phyloP scores from a whole-genome alignment of 2,329 filamentous ascomycete genomes.

The Didymella pinodella region DNA sequence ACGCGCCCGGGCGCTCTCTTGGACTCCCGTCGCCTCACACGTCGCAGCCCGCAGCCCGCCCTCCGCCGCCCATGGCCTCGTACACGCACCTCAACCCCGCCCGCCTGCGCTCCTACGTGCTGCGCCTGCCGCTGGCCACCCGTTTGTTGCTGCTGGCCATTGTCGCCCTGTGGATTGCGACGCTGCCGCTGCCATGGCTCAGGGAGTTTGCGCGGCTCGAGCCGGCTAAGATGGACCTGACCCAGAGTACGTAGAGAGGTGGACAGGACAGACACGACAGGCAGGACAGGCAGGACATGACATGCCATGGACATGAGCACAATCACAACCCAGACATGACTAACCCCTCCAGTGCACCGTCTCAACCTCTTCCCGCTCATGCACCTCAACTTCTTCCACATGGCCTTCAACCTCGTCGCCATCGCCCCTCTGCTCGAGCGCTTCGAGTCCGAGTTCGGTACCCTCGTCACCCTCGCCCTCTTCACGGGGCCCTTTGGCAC shows the following conservation, averaged over 20 bases:
- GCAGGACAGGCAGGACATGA: too few relatives aligned
- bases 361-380: slow-evolving; percentile 92
- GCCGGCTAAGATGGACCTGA: slow-evolving; percentile 76
- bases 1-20: slow-evolving; percentile 21
- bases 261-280: too few relatives aligned
- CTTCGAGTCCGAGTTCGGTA: slow-evolving; percentile 93
- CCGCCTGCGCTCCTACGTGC: slow-evolving; percentile 80
- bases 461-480: slow-evolving; percentile 82
- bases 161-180: slow-evolving; percentile 71
- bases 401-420: slow-evolving; percentile 79
- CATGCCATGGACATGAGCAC: neutral
- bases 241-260: slow-evolving; percentile 66
- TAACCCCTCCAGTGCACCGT: slow-evolving; percentile 74
- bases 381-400: slow-evolving; percentile 82
- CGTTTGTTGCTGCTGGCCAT: slow-evolving; percentile 73
- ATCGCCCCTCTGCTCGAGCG: slow-evolving; percentile 88
- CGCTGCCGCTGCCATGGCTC: slow-evolving; percentile 75
- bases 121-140: slow-evolving; percentile 88
- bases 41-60: slow-evolving; percentile 11
- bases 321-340: neutral
- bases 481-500: slow-evolving; percentile 76
- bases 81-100: slow-evolving; percentile 71
- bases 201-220: slow-evolving; percentile 79
- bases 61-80: slow-evolving; percentile 49
- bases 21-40: slow-evolving; percentile 15